A percentile compares a stretch with the other conserved stretches of the same genome.
Evolutionary conservation across 2,329 filamentous ascomycete genomes (phyloP).

Genomic region (Grosmannia serpens): DNA sequence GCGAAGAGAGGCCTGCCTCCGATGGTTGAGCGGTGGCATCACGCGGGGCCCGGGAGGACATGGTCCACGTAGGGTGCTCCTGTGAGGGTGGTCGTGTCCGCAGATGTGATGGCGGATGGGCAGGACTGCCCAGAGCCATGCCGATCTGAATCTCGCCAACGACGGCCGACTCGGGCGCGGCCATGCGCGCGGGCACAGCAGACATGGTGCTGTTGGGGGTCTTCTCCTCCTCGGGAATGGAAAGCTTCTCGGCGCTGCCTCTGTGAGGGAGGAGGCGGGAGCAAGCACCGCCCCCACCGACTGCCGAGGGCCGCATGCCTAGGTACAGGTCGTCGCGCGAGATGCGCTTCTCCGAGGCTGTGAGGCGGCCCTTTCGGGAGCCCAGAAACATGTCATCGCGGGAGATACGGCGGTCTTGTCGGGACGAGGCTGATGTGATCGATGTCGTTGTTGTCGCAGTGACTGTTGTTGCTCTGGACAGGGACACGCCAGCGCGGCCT

Average conservation of each 20-base stretch:
- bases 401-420: neutral
- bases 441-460: neutral
- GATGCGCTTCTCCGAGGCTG: slow-evolving; percentile 11
- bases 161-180: slow-evolving; percentile 29
- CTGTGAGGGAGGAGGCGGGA: neutral
- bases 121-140: slow-evolving; percentile 63
- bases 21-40: neutral
- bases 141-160: slow-evolving; percentile 48
- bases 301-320: slow-evolving; percentile 6
- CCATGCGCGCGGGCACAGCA: slow-evolving; percentile 23
- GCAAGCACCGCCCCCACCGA: neutral
- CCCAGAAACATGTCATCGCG: neutral
- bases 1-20: neutral
- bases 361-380: too few relatives aligned
- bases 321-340: slow-evolving; percentile 31
- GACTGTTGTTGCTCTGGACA: neutral
- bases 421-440: neutral
- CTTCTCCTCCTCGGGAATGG: slow-evolving; percentile 27
- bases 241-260: slow-evolving; percentile 20
- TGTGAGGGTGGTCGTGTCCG: neutral
- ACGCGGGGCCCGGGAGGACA: neutral
- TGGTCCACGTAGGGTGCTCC: neutral
- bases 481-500: neutral
- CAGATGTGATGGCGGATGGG: slow-evolving; percentile 24
- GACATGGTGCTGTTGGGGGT: slow-evolving; percentile 23